Percentiles rank a stretch among this genome's conserved stretches.
Evolutionary conservation across 768 basidiomycete species (phyloP).

Genomic region (Hirschioporus abietinus): DNA sequence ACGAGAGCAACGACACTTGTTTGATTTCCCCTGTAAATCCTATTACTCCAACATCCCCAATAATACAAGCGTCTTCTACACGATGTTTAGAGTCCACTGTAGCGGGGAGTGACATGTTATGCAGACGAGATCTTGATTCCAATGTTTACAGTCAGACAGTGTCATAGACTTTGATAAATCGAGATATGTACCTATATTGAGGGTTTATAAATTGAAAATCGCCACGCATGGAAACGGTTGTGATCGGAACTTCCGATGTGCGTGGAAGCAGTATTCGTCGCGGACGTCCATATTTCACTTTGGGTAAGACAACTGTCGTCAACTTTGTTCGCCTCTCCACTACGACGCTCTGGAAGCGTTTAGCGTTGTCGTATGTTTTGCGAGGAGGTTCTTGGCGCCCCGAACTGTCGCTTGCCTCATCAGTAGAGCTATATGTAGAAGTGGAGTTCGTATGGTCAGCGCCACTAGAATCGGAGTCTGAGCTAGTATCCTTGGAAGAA

Average conservation of each 20-base stretch:
- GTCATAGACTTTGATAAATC: not conserved
- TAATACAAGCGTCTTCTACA: conserved; percentile 42
- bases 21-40: conserved; percentile 29
- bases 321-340: not conserved
- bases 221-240: conserved; percentile 41
- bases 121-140: not conserved
- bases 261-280: conserved; percentile 21
- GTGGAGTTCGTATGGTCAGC: not conserved
- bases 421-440: not conserved
- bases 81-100: conserved; percentile 26
- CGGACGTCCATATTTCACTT: conserved; percentile 20
- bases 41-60: conserved; percentile 36
- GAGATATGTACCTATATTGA: conserved; percentile 15
- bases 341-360: conserved; percentile 1
- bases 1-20: not conserved
- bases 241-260: conserved; percentile 24
- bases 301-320: conserved; percentile 19
- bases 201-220: conserved; percentile 38
- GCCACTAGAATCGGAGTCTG: not conserved
- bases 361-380: not conserved
- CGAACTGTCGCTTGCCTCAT: not conserved
- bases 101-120: not conserved
- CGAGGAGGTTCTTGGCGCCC: not conserved
- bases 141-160: not conserved
- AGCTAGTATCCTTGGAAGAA: not conserved